Conservation (phyloP, 75 land plant species). For the Cunninghamia lanceolata region DNA sequence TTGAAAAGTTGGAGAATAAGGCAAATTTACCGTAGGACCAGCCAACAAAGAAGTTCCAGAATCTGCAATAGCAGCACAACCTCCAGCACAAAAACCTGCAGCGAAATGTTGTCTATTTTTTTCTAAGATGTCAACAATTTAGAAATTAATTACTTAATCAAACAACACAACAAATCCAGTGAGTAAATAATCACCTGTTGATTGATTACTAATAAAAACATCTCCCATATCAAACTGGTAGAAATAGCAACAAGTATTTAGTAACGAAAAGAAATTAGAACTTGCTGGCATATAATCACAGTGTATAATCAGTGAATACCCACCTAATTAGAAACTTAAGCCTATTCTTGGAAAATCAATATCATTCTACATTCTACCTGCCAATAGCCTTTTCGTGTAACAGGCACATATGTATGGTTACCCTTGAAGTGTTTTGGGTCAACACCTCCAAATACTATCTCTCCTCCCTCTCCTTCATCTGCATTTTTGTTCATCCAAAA, state of each 20-base stretch:
- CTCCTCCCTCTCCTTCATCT: slow-evolving; percentile 67
- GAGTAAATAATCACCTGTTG: slow-evolving; percentile 50
- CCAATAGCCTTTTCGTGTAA: slow-evolving; percentile 88
- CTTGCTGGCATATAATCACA: background rate
- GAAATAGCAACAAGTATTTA: background rate
- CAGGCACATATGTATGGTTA: slow-evolving; percentile 68
- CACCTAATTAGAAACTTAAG: background rate
- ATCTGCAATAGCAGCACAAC: slow-evolving; percentile 84
- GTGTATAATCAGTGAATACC: background rate
- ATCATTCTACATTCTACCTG: slow-evolving; percentile 39
- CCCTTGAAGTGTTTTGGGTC: slow-evolving; percentile 74
- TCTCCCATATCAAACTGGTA: slow-evolving; percentile 85
- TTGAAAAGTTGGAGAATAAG: background rate
- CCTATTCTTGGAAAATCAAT: background rate
- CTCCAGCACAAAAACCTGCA: slow-evolving; percentile 67
- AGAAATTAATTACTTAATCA: background rate
- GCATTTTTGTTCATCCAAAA: slow-evolving; percentile 87
- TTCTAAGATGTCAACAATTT: background rate
- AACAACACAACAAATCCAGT: background rate
- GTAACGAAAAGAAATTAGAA: background rate
- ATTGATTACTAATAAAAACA: slow-evolving; percentile 43
- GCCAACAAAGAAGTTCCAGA: slow-evolving; percentile 87
- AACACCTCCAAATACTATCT: slow-evolving; percentile 90
- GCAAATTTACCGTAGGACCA: slow-evolving; percentile 61
- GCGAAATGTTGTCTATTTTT: background rate